Base-by-base conservation (phyloP, 441 rosid genomes). In the Geranium incanum region DNA sequence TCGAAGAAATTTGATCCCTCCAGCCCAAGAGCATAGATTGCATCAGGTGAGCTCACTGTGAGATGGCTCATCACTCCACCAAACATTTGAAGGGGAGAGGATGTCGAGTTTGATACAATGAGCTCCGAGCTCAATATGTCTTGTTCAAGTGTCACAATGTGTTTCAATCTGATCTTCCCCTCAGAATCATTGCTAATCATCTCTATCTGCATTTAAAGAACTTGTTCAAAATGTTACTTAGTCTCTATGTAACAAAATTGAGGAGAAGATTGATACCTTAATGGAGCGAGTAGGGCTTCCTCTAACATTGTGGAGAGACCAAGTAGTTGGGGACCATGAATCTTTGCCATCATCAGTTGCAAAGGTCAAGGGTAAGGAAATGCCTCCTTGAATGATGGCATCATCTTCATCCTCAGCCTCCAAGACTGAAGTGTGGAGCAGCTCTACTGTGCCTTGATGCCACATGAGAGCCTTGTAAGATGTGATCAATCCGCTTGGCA, bases 11-110 rank as follows among this genome's bases (percentile, higher is more conserved):
- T 76, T 1, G 91, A 94, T 28, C 93, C 88, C 72, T 86, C 89
- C 67, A 94, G 71, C 36, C 99, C 95, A 28, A 78, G 67, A 62
- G 89, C 94, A 75, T 81, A 88, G 1, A 89, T 87, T 19, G 97
- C 97, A 36, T 92, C 94, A 0, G 97, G 97, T 39, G 97, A 82
- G 75, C 97, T 91, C 55, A 90, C 96, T 60, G 89, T 88, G n/a
- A 91, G 77, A 74, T 92, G 92, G 81, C 89, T 86, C 67, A 85
- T 41, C 55, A 90, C 60, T 57, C 87, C 86, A 11, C 90, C 95
- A 16, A 74, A 73, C 55, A 88, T 65, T 36, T 65, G 73, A 23
- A 87, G 72, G 0, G 89, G 73, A 65, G 83, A 82, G 38, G 80
- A 66, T 19, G 79, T 79, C 13, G 62, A 57, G 84, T 92, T 90